Base-by-base conservation (phyloP, 495 filamentous ascomycete species). In the Xylaria nigripes region DNA sequence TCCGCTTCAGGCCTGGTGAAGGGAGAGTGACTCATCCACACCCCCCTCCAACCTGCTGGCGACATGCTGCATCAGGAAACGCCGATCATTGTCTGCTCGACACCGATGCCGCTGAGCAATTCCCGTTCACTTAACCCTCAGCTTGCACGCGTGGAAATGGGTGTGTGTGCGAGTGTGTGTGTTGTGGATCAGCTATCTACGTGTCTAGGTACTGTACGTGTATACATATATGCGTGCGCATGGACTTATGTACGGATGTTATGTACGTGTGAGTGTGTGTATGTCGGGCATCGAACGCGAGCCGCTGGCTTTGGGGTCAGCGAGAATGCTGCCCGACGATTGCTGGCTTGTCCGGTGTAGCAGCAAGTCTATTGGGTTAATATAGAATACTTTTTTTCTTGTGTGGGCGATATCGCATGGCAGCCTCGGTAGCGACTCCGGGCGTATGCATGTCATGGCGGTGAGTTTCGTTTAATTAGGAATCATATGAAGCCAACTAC, bases 391-490 rank as follows among this genome's bases (percentile, higher is more conserved):
- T n/a, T n/a, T n/a, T n/a, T n/a, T n/a, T 29, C 9, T 29, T 42
- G 16, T 34, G 18, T 32, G 23, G 16, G 22, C 19, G 50, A 41
- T 36, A 45, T 21, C 29, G 41, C 25, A 27, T 23, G 50, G 29
- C 18, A 47, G 27, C 51, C 18, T 40, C 36, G 34, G 51, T 24
- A 42, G 51, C 34, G 51, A 25, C 24, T 25, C 44, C 51, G 23
- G 23, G 51, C 40, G 42, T 54, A 22, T 48, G 46, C 46, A 48
- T 16, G 46, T 48, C 51, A 54, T 48, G 51, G 51, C 51, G 51
- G 51, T 54, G 51, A 54, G 51, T 54, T 54, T 54, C 19, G 51
- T 41, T 36, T 45, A n/a, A 32, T 45, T n/a, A n/a, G n/a, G n/a
- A n/a, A n/a, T n/a, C n/a, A n/a, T n/a, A n/a, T n/a, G n/a, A n/a